A percentile compares a stretch with the other conserved stretches of the same genome.
These are phyloP conservation scores for Metschnikowia gruessii DNA, from an alignment of 805 yeast genomes.

Conservation along the genomic window DNA sequence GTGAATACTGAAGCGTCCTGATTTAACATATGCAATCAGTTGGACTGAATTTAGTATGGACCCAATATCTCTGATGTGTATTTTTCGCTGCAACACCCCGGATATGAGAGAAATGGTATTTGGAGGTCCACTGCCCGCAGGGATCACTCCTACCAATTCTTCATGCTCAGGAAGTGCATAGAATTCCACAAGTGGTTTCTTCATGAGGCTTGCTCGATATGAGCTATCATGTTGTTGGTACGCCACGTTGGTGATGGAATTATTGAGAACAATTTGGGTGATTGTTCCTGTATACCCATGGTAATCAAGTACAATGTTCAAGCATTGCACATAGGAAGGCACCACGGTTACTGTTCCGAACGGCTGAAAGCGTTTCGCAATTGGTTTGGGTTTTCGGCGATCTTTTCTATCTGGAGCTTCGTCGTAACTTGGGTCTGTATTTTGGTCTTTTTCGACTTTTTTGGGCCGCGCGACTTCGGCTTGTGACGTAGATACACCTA, in stretches of 20 bases:
- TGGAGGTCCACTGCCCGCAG: neutral
- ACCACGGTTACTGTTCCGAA: slow-evolving; percentile 10
- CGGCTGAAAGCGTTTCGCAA: slow-evolving; percentile 12
- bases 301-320: slow-evolving; percentile 22
- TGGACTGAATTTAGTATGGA: slow-evolving; percentile 19
- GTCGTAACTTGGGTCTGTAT: neutral
- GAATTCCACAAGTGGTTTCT: slow-evolving; percentile 8
- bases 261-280: slow-evolving; percentile 11
- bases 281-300: slow-evolving; percentile 22
- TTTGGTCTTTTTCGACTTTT: neutral
- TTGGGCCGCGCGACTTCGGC: neutral
- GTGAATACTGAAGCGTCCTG: slow-evolving; percentile 20
- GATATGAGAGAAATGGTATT: slow-evolving; percentile 9
- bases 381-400: slow-evolving; percentile 14
- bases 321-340: slow-evolving; percentile 21
- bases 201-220: slow-evolving; percentile 2
- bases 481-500: neutral
- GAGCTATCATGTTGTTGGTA: slow-evolving; percentile 10
- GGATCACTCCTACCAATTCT: slow-evolving; percentile 7
- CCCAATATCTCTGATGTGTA: slow-evolving; percentile 21
- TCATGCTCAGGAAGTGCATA: slow-evolving; percentile 5
- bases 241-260: slow-evolving; percentile 17
- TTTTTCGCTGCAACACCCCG: slow-evolving; percentile 20
- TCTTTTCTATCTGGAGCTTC: slow-evolving; percentile 2
- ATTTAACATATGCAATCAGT: slow-evolving; percentile 25